Conservation (phyloP, 164 flowering plant species). For the Magnolia changhungtana region DNA sequence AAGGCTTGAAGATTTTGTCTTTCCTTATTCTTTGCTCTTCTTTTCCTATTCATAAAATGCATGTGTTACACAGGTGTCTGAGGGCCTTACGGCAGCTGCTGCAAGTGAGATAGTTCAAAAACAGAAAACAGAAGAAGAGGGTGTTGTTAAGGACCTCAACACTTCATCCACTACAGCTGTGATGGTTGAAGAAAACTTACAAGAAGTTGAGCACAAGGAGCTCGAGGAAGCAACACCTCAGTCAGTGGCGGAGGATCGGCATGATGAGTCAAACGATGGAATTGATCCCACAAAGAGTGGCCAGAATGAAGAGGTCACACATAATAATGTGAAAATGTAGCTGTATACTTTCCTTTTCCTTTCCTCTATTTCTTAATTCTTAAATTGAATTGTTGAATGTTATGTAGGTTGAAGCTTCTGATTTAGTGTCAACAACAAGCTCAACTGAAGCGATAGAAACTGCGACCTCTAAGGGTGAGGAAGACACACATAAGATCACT, state of each 20-base stretch:
- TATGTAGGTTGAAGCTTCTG: slow-evolving; percentile 3
- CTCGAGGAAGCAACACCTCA: slow-evolving; percentile 3
- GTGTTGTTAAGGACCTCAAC: background rate
- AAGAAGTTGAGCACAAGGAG: slow-evolving; percentile 3
- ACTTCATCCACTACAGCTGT: background rate
- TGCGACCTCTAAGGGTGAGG: slow-evolving; percentile 6
- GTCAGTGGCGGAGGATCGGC: background rate
- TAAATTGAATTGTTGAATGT: background rate
- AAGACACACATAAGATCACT: slow-evolving; percentile 2
- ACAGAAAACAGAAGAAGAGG: background rate
- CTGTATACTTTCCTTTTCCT: background rate
- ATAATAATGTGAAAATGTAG: background rate
- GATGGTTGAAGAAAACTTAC: background rate
- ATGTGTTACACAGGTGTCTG: background rate
- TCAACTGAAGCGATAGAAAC: background rate
- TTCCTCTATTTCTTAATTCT: too few relatives aligned
- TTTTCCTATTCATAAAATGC: too few relatives aligned
- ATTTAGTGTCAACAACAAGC: background rate
- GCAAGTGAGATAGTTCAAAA: too few relatives aligned
- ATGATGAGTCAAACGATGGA: background rate
- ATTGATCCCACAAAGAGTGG: background rate
- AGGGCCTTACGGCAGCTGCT: background rate
- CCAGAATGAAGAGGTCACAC: background rate
- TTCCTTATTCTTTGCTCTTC: background rate
- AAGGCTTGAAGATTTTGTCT: background rate